phyloP scores from a whole-genome alignment of 1,139 yeast species.

The Dujonia santamariae region DNA sequence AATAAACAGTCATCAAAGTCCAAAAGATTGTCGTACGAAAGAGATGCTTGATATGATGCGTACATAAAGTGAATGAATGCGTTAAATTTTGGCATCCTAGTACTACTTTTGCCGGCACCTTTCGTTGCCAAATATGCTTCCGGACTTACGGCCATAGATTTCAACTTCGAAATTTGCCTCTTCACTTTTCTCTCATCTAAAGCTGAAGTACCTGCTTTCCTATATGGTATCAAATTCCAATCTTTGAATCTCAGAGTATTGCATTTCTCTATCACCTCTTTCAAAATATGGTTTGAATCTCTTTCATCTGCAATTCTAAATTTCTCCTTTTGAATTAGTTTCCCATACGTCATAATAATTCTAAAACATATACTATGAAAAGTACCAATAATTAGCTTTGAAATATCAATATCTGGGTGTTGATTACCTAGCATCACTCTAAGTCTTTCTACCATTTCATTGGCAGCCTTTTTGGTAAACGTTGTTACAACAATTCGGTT shows the following conservation, averaged over 20 bases:
- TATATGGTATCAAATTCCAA: slow-evolving; percentile 1
- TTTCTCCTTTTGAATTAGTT: slow-evolving; percentile 38
- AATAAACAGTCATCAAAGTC: slow-evolving; percentile 87
- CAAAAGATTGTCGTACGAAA: slow-evolving; percentile 41
- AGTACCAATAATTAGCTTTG: slow-evolving; percentile 68
- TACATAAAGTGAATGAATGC: slow-evolving; percentile 36
- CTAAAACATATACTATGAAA: slow-evolving; percentile 78
- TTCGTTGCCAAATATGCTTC: slow-evolving; percentile 25
- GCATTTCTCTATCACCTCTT: slow-evolving; percentile 28
- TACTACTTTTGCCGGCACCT: too few relatives aligned
- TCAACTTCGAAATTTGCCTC: slow-evolving; percentile 49
- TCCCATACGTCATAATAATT: slow-evolving; percentile 57
- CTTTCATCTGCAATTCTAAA: slow-evolving; percentile 58
- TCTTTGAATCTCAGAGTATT: not conserved
- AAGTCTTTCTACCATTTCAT: slow-evolving; percentile 71
- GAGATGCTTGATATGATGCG: slow-evolving; percentile 47
- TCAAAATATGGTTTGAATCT: slow-evolving; percentile 53
- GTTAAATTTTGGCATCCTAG: slow-evolving; percentile 11
- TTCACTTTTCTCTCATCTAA: slow-evolving; percentile 36
- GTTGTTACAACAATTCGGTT: slow-evolving; percentile 75
- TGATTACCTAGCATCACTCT: slow-evolving; percentile 33
- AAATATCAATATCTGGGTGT: slow-evolving; percentile 27
- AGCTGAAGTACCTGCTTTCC: slow-evolving; percentile 13
- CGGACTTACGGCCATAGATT: slow-evolving; percentile 45
- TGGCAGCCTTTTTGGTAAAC: slow-evolving; percentile 87